Base-by-base conservation (phyloP, 2,329 filamentous ascomycete genomes). In the Aspergillus oerlinghausenensis region DNA sequence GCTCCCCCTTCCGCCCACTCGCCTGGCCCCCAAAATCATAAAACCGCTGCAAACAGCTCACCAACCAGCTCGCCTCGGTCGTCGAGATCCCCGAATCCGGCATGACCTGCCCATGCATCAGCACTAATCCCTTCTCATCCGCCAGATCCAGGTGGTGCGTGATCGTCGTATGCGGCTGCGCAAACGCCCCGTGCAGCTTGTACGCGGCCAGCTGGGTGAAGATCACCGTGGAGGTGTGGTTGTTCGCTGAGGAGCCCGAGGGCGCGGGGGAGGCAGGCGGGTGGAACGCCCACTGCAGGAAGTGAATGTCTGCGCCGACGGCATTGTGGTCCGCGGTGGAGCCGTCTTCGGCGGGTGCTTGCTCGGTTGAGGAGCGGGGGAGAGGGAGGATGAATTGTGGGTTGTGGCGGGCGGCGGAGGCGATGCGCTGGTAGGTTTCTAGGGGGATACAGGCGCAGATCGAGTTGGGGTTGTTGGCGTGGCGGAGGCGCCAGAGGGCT, bases 171-270 rank as follows among this genome's bases (percentile, higher is more conserved):
- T 99, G 94, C 49, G 94, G 92, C 73, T 88, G 85, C 48, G 91
- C 91, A 70, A 86, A 99, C 73, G 96, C 90, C 52, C 92, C 92
- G 52, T 93, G 83, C 56, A 90, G 77, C 80, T 97, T 97, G 79
- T 89, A 99, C 72, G 97, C 91, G 17, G 90, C 93, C 32, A 99
- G 82, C 69, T 94, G 89, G 0, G 94, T 99, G 77, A 99, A 97
- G 35, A 99, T 85, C 5, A 97, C 87, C 0, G 88, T 90, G 57
- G 83, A 84, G 3, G 86, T 88, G 58, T 82, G 77, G 19, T 81
- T 82, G 55, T 78, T 77, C 23, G 75, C 77, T 32, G 77, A 83
- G 4, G 63, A 57, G 4, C 52, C 60, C 3, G 63, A 50, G 19
- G 63, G 57, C 1, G 67, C 62, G 5, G 65, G 59, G 21, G 67